phyloP scores from a whole-genome alignment of 2,329 filamentous ascomycete genomes.

The Neurospora crassa region DNA sequence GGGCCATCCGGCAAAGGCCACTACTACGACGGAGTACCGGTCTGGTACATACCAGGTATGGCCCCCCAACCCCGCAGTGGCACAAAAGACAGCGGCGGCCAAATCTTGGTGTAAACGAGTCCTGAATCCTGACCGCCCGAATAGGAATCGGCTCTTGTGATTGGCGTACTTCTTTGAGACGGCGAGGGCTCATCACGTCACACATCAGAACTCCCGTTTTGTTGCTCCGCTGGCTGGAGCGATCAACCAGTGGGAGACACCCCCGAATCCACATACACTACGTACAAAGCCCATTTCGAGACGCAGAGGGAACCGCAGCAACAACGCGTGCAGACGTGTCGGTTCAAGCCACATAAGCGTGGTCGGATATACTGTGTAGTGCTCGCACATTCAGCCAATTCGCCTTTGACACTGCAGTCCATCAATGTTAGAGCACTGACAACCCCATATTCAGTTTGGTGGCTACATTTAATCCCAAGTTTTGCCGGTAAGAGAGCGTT shows the following conservation, averaged over 20 bases:
- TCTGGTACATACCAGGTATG: background rate
- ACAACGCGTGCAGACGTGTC: background rate
- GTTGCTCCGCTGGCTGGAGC: background rate
- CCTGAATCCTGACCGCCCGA: slow-evolving; percentile 4
- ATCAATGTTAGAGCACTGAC: too few species aligned
- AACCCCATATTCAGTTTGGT: too few species aligned
- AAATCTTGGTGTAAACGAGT: background rate
- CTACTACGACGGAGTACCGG: background rate
- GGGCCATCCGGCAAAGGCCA: slow-evolving; percentile 9
- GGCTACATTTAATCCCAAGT: background rate
- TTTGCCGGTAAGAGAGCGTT: background rate
- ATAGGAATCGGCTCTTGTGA: slow-evolving; percentile 5
- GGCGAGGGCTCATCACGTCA: slow-evolving; percentile 11
- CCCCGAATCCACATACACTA: background rate
- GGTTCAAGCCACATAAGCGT: background rate
- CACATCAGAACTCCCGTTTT: slow-evolving; percentile 1
- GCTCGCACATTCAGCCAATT: background rate
- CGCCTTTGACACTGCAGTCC: background rate
- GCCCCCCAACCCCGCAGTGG: slow-evolving; percentile 18
- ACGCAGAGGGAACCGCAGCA: background rate
- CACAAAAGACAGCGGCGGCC: slow-evolving; percentile 10
- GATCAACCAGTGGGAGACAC: background rate
- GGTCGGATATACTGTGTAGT: background rate
- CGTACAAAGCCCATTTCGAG: background rate
- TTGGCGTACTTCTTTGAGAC: slow-evolving; percentile 11